A percentile compares a stretch with the other conserved stretches of the same genome.
phyloP scores from a whole-genome alignment of 2,329 filamentous ascomycete species.

The Exserohilum rostratum region DNA sequence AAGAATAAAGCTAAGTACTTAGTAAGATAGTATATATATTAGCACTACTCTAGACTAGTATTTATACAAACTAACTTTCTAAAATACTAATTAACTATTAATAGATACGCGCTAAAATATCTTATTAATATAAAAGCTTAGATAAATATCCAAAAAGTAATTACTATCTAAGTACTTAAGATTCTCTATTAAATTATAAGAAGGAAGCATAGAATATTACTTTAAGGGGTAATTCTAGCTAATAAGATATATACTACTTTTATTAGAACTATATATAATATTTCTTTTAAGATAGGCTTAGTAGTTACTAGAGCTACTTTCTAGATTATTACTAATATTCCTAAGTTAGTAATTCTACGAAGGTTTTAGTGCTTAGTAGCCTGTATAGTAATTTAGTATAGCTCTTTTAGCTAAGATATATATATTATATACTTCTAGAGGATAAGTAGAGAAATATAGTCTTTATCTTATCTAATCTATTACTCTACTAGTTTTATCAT shows the following conservation, averaged over 20 bases:
- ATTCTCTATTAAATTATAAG: too few relatives aligned
- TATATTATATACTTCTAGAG: neutral
- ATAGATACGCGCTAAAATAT: too few relatives aligned
- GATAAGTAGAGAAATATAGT: neutral
- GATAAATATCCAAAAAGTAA: too few relatives aligned
- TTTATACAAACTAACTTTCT: too few relatives aligned
- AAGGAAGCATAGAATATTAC: neutral
- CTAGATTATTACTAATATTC: neutral
- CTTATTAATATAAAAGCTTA: too few relatives aligned
- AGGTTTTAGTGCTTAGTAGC: neutral
- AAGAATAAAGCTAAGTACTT: too few relatives aligned
- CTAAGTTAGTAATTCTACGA: neutral
- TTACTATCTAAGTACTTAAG: too few relatives aligned
- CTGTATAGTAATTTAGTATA: neutral
- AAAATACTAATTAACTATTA: too few relatives aligned
- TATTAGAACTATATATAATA: neutral
- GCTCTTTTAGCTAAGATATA: neutral
- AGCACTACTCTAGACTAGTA: too few relatives aligned
- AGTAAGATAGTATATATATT: too few relatives aligned
- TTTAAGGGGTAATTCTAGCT: neutral
- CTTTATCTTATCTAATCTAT: neutral
- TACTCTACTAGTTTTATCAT: neutral
- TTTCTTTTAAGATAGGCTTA: neutral
- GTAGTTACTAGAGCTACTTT: neutral
- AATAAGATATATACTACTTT: neutral